phyloP scores from a whole-genome alignment of 2,329 filamentous ascomycete genomes.

The Stemphylium lycopersici region DNA sequence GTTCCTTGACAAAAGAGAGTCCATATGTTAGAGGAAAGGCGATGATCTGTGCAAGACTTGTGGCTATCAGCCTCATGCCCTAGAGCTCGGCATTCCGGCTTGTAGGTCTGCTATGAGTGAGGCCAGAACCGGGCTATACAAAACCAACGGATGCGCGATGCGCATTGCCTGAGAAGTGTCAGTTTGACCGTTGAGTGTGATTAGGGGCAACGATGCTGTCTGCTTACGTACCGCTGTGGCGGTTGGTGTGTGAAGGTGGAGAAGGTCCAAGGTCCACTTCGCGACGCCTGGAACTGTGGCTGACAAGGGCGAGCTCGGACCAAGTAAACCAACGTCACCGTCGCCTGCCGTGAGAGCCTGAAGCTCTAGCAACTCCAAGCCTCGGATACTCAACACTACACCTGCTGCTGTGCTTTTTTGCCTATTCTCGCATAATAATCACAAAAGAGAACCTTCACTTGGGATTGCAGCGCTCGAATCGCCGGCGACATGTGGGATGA shows the following conservation, averaged over 20 bases:
- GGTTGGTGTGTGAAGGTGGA: not conserved
- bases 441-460: not conserved
- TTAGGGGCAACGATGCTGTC: too few relatives aligned
- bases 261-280: not conserved
- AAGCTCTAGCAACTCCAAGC: slow-evolving; percentile 11
- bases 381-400: not conserved
- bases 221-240: too few relatives aligned
- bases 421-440: not conserved
- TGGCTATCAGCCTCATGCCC: too few relatives aligned
- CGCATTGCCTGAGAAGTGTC: too few relatives aligned
- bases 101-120: too few relatives aligned
- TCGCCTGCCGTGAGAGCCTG: slow-evolving; percentile 12
- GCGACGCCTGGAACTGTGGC: slow-evolving; percentile 1
- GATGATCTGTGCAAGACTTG: too few relatives aligned
- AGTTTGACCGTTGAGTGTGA: too few relatives aligned
- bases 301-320: slow-evolving; percentile 9
- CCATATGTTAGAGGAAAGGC: too few relatives aligned
- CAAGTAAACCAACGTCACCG: slow-evolving; percentile 16
- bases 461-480: not conserved
- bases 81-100: too few relatives aligned
- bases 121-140: too few relatives aligned
- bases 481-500: slow-evolving; percentile 86
- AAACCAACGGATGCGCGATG: too few relatives aligned
- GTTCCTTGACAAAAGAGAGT: too few relatives aligned
- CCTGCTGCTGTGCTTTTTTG: not conserved